phyloP scores from a whole-genome alignment of 1,284 basidiomycete species.

The Heliocybe sulcata region DNA sequence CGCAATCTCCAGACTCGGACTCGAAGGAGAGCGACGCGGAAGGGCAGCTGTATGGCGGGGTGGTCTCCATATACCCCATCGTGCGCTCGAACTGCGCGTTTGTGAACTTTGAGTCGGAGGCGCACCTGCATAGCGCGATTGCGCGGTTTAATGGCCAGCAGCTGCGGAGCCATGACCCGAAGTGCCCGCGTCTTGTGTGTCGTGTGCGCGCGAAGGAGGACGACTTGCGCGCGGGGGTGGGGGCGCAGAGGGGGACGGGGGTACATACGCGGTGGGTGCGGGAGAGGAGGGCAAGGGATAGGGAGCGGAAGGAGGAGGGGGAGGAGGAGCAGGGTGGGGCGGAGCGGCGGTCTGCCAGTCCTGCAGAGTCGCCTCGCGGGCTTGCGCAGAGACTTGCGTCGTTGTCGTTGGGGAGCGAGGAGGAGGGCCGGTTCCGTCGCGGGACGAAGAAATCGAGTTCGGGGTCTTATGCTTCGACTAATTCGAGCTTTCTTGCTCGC shows the following conservation, averaged over 20 bases:
- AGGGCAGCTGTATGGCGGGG: conserved; percentile 36
- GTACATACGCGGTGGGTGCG: conserved; percentile 79
- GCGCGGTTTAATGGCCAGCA: conserved; percentile 63
- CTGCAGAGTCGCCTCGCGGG: conserved; percentile 13
- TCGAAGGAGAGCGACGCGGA: conserved; percentile 7
- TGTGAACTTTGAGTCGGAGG: conserved; percentile 75
- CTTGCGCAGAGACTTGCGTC: conserved; percentile 14
- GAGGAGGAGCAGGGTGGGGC: too few species aligned
- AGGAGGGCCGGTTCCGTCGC: conserved; percentile 20
- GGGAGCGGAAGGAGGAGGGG: conserved; percentile 11
- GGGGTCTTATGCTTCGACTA: conserved; percentile 62
- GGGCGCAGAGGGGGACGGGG: conserved; percentile 82
- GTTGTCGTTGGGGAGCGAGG: conserved; percentile 32
- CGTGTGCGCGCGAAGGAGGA: conserved; percentile 82
- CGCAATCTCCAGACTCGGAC: conserved; percentile 5
- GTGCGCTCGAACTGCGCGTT: conserved; percentile 91
- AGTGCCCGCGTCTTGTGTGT: conserved; percentile 80
- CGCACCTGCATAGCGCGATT: conserved; percentile 64
- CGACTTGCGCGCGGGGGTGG: conserved; percentile 85
- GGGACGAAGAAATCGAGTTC: conserved; percentile 32
- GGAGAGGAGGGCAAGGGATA: conserved; percentile 40
- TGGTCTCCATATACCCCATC: conserved; percentile 89
- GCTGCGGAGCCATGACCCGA: conserved; percentile 59
- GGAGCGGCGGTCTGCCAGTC: too few species aligned
- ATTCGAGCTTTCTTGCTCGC: conserved; percentile 62